Percentiles rank a stretch among this genome's conserved stretches.
These are phyloP conservation scores for Sclerotinia borealis DNA, from an alignment of 2,329 filamentous ascomycete species.

Conservation along the genomic window DNA sequence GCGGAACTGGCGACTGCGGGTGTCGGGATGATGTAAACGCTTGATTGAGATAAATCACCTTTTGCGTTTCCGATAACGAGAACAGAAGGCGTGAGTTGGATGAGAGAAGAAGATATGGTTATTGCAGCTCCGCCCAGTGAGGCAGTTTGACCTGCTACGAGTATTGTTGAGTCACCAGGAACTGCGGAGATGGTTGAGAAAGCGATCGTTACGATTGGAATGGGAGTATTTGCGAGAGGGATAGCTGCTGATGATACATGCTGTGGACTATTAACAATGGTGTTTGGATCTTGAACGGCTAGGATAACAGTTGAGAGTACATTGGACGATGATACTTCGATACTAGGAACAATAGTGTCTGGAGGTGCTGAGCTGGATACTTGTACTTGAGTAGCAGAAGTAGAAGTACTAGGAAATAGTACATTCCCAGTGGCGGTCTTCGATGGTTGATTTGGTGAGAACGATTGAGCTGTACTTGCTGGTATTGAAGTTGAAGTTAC, in stretches of 20 bases:
- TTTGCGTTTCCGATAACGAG: not conserved
- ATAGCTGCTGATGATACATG: not conserved
- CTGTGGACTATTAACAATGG: not conserved
- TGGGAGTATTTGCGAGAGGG: slow-evolving; percentile 8
- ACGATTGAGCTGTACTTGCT: slow-evolving; percentile 17
- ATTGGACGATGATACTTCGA: not conserved
- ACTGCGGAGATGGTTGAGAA: slow-evolving; percentile 15
- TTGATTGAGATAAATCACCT: not conserved
- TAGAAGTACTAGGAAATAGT: not conserved
- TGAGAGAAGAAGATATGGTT: not conserved
- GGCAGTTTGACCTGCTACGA: slow-evolving; percentile 15
- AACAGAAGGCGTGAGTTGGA: not conserved
- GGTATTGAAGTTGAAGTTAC: slow-evolving; percentile 17
- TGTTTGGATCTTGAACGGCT: not conserved
- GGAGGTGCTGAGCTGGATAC: not conserved
- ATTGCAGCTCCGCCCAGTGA: not conserved
- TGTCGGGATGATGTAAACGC: not conserved
- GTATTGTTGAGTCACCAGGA: slow-evolving; percentile 14
- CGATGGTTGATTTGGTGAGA: slow-evolving; percentile 14
- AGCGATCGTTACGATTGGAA: slow-evolving; percentile 18
- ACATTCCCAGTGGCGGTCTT: slow-evolving; percentile 1
- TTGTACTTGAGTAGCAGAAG: not conserved
- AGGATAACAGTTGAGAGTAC: not conserved
- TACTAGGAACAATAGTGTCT: not conserved
- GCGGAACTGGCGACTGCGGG: not conserved